Evolutionary conservation across 257 asterid genomes (phyloP).

Genomic region (Echites panduratus): DNA sequence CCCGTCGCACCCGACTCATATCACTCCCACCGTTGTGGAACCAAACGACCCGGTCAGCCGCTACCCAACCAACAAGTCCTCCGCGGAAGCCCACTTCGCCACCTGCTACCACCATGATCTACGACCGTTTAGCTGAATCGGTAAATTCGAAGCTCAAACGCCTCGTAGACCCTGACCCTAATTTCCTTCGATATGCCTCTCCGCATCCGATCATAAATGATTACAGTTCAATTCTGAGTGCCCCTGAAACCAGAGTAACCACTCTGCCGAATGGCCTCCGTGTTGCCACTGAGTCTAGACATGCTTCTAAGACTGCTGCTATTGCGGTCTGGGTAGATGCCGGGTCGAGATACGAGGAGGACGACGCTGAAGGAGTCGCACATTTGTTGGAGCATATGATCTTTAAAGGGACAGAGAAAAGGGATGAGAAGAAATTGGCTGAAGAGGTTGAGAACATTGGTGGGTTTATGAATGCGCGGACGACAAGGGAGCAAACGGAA

Average conservation of each 20-base stretch:
- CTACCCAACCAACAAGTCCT: slow-evolving; percentile 24
- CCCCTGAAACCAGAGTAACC: slow-evolving; percentile 70
- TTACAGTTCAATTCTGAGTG: slow-evolving; percentile 56
- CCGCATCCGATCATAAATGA: slow-evolving; percentile 54
- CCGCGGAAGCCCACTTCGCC: slow-evolving; percentile 51
- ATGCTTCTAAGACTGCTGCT: slow-evolving; percentile 58
- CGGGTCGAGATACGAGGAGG: slow-evolving; percentile 84
- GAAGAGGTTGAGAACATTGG: slow-evolving; percentile 98
- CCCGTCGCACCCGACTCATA: slow-evolving; percentile 7
- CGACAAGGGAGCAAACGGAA: slow-evolving; percentile 86
- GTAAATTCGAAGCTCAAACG: slow-evolving; percentile 49
- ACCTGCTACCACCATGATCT: slow-evolving; percentile 64
- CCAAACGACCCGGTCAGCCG: slow-evolving; percentile 38
- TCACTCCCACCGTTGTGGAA: slow-evolving; percentile 29
- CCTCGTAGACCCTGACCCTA: slow-evolving; percentile 59
- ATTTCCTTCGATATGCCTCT: slow-evolving; percentile 59
- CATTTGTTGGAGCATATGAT: slow-evolving; percentile 95
- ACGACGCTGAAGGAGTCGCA: slow-evolving; percentile 74
- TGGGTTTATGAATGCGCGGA: slow-evolving; percentile 83
- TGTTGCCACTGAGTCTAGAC: slow-evolving; percentile 76
- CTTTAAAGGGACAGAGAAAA: slow-evolving; percentile 74
- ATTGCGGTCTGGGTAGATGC: slow-evolving; percentile 87
- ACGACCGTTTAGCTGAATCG: slow-evolving; percentile 72
- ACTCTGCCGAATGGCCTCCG: slow-evolving; percentile 86
- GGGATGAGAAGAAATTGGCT: slow-evolving; percentile 58